Evolutionary conservation across 169 alveolate genomes (phyloP), one percentile per base, ranked within the genome.

Genomic region (Cystoisospora suis): DNA sequence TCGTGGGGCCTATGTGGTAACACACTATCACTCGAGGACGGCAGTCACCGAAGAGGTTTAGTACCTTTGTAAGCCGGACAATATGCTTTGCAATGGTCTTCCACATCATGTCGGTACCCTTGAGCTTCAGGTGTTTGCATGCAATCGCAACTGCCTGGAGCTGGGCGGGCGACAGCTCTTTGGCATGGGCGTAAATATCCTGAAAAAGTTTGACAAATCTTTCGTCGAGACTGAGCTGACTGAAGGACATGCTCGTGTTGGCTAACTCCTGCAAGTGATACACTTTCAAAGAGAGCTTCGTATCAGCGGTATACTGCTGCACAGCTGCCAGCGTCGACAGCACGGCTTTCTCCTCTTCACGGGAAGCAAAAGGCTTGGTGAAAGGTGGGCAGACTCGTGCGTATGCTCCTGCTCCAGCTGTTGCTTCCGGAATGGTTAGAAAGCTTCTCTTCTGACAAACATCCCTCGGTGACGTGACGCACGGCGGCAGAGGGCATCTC

Each of bases 191-290:
- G 34, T 56, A 42, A 40, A 86, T 20, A 27, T 46, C 91, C 34
- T 58, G 58, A 6, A 70, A 46, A n/a, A 86, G 86, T 44, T 17
- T 34, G 27, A 47, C 47, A 7, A 86, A 32, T 27, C 85, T 47
- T 17, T 79, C 75, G 36, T 86, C 86, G 56, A 45, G 85, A 56
- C 79, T 79, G 75, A 86, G 86, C 36, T 17, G 86, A 49, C 36
- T 32, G 58, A 53, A 70, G 46, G 86, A 38, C 36, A 79, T 61
- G 45, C 91, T n/a, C 32, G 79, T 47, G 15, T 56, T 72, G 9
- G 91, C 85, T 2, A 86, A 77, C 86, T 86, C 86, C 86, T 86
- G 91, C 83, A 86, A 58, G 45, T 86, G 86, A 27, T 34, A 86
- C 34, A 86, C 75, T 45, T 70, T 86, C 77, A 86, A 58, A 3